Evolutionary conservation across 2,329 filamentous ascomycete genomes (phyloP).

Genomic region (Xylaria arbuscula): DNA sequence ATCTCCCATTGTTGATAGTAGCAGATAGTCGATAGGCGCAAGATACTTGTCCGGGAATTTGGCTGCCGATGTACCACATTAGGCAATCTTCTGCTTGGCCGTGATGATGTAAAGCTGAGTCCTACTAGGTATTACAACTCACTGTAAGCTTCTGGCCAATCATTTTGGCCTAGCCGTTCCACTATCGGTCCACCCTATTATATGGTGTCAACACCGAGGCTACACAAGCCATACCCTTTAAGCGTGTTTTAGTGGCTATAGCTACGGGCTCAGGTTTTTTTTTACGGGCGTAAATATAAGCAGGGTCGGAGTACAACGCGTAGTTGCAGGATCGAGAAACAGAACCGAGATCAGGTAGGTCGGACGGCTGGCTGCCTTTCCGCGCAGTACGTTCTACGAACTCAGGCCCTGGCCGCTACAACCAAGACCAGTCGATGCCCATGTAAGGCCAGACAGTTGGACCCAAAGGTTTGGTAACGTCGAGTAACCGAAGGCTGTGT

Average conservation of each 20-base stretch:
- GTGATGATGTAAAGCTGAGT: constrained; percentile 25
- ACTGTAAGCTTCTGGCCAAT: constrained; percentile 14
- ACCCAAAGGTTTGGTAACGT: constrained; percentile 37
- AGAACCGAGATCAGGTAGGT: constrained; percentile 51
- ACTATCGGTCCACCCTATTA: constrained; percentile 26
- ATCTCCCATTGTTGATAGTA: not conserved
- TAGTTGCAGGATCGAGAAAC: constrained; percentile 52
- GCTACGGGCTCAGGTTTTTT: constrained; percentile 30
- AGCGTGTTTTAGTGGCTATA: constrained; percentile 10
- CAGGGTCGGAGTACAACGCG: constrained; percentile 47
- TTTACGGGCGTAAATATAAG: constrained; percentile 50
- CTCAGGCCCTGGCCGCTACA: constrained; percentile 30
- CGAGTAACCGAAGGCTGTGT: constrained; percentile 31
- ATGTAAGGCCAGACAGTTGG: constrained; percentile 34
- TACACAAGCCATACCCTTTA: constrained; percentile 27
- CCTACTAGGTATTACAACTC: constrained; percentile 17
- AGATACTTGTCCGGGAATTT: constrained; percentile 7
- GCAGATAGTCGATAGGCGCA: constrained; percentile 1
- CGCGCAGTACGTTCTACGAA: constrained; percentile 40
- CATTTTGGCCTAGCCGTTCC: constrained; percentile 2
- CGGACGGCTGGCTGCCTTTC: constrained; percentile 48
- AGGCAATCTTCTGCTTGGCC: constrained; percentile 17
- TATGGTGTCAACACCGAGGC: constrained; percentile 35
- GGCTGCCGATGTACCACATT: constrained; percentile 20
- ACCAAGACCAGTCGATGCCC: constrained; percentile 21